phyloP scores from a whole-genome alignment of 2,329 filamentous ascomycete genomes.

The Fusarium sp. region DNA sequence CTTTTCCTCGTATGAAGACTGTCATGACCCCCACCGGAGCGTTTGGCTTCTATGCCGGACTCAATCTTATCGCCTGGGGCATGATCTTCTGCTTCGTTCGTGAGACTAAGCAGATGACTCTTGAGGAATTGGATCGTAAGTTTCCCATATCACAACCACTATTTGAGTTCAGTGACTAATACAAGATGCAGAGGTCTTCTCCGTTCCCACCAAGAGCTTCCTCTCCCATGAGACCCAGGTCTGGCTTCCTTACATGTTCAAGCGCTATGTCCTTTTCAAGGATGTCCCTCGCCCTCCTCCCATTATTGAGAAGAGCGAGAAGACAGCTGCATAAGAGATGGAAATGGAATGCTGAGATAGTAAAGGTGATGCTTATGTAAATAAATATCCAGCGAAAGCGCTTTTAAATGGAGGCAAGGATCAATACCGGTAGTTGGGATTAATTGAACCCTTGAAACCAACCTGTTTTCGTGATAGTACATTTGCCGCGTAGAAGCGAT shows the following conservation, averaged over 20 bases:
- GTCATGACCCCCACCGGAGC: conserved; percentile 53
- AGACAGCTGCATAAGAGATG: neutral
- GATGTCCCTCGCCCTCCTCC: conserved; percentile 3
- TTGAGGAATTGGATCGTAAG: conserved; percentile 61
- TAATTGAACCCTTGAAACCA: neutral
- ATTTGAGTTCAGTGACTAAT: neutral
- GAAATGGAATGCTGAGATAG: neutral
- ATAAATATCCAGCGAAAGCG: neutral
- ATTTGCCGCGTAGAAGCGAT: neutral
- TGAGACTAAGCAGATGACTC: conserved; percentile 66
- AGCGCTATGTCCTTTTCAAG: conserved; percentile 26
- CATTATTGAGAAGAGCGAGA: conserved; percentile 20
- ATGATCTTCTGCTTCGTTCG: conserved; percentile 62
- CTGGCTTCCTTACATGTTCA: conserved; percentile 35
- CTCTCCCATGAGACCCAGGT: conserved; percentile 47
- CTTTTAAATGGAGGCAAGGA: neutral
- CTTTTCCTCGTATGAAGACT: conserved; percentile 58
- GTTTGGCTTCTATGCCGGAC: conserved; percentile 64
- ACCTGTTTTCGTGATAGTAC: no score
- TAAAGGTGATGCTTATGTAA: neutral
- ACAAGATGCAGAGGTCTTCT: conserved; percentile 51
- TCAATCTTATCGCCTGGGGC: conserved; percentile 64
- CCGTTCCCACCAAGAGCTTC: conserved; percentile 58
- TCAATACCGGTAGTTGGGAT: neutral
- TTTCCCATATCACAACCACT: fast-evolving